Conservation (phyloP, 805 yeast species). For the Phaffomyces thermotolerans region DNA sequence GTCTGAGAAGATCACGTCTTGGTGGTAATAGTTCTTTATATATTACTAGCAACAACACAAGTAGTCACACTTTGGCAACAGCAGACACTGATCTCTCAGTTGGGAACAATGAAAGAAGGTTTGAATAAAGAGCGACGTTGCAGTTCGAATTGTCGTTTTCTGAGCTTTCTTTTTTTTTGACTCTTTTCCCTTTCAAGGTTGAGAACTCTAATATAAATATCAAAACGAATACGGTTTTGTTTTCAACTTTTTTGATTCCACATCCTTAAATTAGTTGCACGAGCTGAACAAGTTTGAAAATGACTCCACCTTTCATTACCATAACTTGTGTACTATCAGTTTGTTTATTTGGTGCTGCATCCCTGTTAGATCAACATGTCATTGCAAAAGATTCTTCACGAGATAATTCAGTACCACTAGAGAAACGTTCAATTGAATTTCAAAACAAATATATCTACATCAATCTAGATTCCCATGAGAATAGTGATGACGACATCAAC, state of each 20-base stretch:
- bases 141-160: not conserved
- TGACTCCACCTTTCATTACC: no score
- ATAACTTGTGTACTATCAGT: no score
- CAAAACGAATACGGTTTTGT: not conserved
- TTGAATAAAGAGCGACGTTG: not conserved
- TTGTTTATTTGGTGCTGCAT: no score
- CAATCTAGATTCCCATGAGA: conserved; percentile 16
- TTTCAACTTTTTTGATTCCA: not conserved
- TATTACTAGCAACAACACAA: conserved; percentile 14
- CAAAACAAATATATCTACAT: conserved; percentile 18
- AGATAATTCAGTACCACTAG: not conserved
- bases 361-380: no score
- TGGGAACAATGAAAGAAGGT: not conserved
- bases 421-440: conserved; percentile 10
- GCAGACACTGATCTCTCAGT: not conserved
- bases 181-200: not conserved
- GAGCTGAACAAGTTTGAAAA: no score
- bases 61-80: conserved; percentile 11
- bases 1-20: conserved; percentile 8
- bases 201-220: not conserved
- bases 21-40: conserved; percentile 15
- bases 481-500: conserved; percentile 16
- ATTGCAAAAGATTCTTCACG: no score
- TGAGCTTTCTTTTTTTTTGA: not conserved
- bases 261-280: no score